These are phyloP conservation scores for Talaromyces verruculosus DNA, from an alignment of 2,329 filamentous ascomycete species.

Conservation along the genomic window DNA sequence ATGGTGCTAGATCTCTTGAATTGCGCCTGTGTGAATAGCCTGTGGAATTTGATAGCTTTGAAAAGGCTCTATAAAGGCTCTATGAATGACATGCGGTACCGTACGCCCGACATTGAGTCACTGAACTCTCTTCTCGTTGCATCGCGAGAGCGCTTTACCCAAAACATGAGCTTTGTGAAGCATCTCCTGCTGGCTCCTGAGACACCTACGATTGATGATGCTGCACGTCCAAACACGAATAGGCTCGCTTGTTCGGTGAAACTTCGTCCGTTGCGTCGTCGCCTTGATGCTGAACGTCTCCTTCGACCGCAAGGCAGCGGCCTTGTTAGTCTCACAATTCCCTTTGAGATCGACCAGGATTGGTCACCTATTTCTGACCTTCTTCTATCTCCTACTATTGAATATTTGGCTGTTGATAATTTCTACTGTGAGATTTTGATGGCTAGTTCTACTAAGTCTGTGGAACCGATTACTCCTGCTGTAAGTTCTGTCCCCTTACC, in stretches of 20 bases:
- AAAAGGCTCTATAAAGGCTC: constrained; percentile 7
- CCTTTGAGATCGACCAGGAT: background rate
- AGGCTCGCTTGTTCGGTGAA: background rate
- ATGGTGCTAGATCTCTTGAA: background rate
- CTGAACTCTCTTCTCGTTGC: background rate
- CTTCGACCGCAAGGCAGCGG: background rate
- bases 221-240: no score
- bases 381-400: background rate
- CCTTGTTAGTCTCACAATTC: background rate
- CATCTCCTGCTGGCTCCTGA: background rate
- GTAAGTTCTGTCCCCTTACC: no score
- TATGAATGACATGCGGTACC: background rate
- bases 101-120: background rate
- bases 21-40: constrained; percentile 5
- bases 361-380: background rate
- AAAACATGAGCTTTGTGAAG: background rate
- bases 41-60: constrained; percentile 1
- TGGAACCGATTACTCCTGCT: no score
- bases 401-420: background rate
- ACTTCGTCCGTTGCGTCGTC: background rate
- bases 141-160: background rate
- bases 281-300: background rate
- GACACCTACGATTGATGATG: no score
- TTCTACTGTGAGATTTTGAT: background rate
- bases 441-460: no score